These are phyloP conservation scores for Pseudogymnoascus sp. DNA, from an alignment of 2,329 filamentous ascomycete genomes.

Conservation along the genomic window DNA sequence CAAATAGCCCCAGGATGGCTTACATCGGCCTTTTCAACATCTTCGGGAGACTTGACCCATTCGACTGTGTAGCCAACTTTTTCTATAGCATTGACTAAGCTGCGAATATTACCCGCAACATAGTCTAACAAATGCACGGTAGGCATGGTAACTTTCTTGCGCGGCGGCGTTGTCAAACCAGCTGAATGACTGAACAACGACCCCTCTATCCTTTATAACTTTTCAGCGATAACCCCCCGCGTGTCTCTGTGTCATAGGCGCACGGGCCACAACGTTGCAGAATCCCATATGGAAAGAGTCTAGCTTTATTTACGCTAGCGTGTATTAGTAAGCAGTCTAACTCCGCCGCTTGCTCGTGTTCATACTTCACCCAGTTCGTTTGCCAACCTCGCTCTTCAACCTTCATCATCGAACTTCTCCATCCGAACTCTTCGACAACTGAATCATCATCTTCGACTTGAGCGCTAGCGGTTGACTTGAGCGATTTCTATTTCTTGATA, in stretches of 20 bases:
- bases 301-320: neutral
- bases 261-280: neutral
- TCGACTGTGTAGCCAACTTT: slow-evolving; percentile 88
- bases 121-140: slow-evolving; percentile 77
- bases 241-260: neutral
- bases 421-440: neutral
- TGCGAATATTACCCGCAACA: slow-evolving; percentile 92
- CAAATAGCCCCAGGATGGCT: slow-evolving; percentile 21
- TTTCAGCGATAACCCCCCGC: neutral
- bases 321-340: neutral
- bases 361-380: neutral
- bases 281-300: neutral
- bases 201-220: slow-evolving; percentile 7
- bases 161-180: neutral
- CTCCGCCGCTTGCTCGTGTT: slow-evolving; percentile 2
- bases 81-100: slow-evolving; percentile 94
- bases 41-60: slow-evolving; percentile 80
- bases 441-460: neutral
- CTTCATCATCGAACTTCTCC: slow-evolving; percentile 5
- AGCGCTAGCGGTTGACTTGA: neutral
- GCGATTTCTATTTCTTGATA: neutral
- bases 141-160: slow-evolving; percentile 47
- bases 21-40: slow-evolving; percentile 80
- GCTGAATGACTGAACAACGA: slow-evolving; percentile 1
- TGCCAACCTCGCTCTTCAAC: neutral